Evolutionary conservation across 2,329 filamentous ascomycete genomes (phyloP), one percentile per base, ranked within the genome.

Genomic region (Thelonectria discophora): DNA sequence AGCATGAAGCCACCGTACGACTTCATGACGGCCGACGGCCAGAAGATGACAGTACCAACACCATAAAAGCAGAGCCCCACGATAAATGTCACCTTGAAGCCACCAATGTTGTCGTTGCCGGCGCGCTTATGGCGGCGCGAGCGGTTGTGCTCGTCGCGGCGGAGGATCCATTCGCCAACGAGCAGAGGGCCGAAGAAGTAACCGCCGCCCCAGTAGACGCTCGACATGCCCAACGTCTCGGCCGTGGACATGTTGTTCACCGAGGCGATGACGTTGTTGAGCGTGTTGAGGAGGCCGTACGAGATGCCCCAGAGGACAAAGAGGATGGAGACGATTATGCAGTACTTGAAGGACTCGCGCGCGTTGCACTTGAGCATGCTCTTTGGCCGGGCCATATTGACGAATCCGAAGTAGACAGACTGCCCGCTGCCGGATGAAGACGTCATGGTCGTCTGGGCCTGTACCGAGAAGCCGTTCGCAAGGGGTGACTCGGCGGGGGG

Each of bases 241-340:
- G 85, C 82, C 0, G 81, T 75, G 1, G 81, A 84, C 82, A 90
- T 89, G 20, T 84, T 71, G 13, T 88, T 84, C 6, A 92, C 84
- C 12, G 77, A 72, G 37, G 89, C 86, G 54, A 93, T 88, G 21
- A 87, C 87, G 18, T 83, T 84, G 73, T 97, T 97, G 27, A 97
- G 84, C 0, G 89, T 90, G 70, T 95, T 93, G 6, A 97, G 81
- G 2, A 97, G 83, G 0, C 94, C 94, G 69, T 97, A 97, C 0
- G 93, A 93, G 60, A 97, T 90, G 0, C 94, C 94, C 93, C 93
- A 97, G 3, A 97, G 80, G 65, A 97, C 88, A 77, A 97, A 97
- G 0, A 97, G 80, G 7, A 94, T 84, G 1, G 91, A 92, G 20
- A 96, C 92, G 65, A 92, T 81, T 15, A 85, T 83, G 70, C 91